Evolutionary conservation across 768 basidiomycete genomes (phyloP).

Genomic region (Trichaptum fuscoviolaceum): DNA sequence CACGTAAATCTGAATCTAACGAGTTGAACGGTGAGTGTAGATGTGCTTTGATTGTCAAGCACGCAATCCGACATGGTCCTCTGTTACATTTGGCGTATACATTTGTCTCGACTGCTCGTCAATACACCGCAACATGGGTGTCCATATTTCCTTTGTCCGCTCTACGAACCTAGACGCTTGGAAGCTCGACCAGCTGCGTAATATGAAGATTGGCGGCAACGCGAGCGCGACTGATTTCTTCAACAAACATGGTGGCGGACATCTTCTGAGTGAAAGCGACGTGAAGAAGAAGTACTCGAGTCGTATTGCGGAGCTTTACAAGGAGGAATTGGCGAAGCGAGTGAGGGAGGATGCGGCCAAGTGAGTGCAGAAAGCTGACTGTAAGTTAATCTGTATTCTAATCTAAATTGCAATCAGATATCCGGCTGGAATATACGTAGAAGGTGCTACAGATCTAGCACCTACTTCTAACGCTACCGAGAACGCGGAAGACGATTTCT

Average conservation of each 20-base stretch:
- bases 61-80: conserved; percentile 96
- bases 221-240: conserved; percentile 83
- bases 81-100: conserved; percentile 94
- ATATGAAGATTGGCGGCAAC: conserved; percentile 97
- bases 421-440: conserved; percentile 73
- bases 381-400: conserved; percentile 1
- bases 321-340: conserved; percentile 79
- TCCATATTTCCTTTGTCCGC: conserved; percentile 63
- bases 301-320: conserved; percentile 81
- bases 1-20: conserved; percentile 2
- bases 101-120: conserved; percentile 98
- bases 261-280: conserved; percentile 66
- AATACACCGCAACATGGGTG: conserved; percentile 93
- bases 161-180: conserved; percentile 96
- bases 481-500: conserved; percentile 76
- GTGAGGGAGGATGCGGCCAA: conserved; percentile 69
- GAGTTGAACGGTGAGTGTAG: conserved; percentile 30
- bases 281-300: conserved; percentile 88
- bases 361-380: conserved; percentile 35
- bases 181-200: conserved; percentile 86
- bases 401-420: conserved; percentile 42
- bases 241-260: conserved; percentile 74
- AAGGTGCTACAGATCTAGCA: conserved; percentile 51
- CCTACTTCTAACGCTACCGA: conserved; percentile 26
- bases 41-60: conserved; percentile 94